Evolutionary conservation across 345 rosid genomes (phyloP), one percentile per base, ranked within the genome.

Genomic region (Aurinia saxatilis): DNA sequence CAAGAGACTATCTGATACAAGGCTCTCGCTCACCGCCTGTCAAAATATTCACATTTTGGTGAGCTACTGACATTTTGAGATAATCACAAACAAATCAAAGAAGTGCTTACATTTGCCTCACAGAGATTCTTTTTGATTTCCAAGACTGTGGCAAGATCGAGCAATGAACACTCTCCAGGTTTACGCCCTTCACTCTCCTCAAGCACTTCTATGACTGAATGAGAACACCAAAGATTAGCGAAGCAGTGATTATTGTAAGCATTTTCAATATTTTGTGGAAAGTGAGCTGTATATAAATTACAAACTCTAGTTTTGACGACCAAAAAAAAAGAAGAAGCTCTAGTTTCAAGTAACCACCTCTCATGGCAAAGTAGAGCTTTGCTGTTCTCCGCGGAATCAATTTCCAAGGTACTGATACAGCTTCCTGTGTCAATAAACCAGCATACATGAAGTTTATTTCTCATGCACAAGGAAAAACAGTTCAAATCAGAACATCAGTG

Each of bases 311-410:
- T 51, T n/a, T n/a, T n/a, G n/a, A 41, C 25, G 25, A 21, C 2
- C 4, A 21, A 21, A n/a, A n/a, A n/a, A n/a, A n/a, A n/a, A n/a
- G n/a, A n/a, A n/a, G n/a, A n/a, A n/a, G n/a, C n/a, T n/a, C n/a
- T n/a, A n/a, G n/a, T n/a, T n/a, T 14, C 40, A 33, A 55, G 40
- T 30, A 19, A 63, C 8, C 34, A 87, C 98, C 96, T 84, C 97
- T 82, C 88, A 85, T 82, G 15, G 95, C 88, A 57, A 85, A 89
- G 75, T 77, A 87, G 56, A 92, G 95, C 84, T 85, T 87, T 27
- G 87, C 77, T 61, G 74, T 73, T 81, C 73, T 89, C 80, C 66
- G 65, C 13, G 91, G 96, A 56, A 89, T 79, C n/a, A 53, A 56
- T 73, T 41, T 81, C 99, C 99, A 93, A 52, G 99, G 86, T 39